Base-by-base conservation (phyloP, 306 rosid species). In the Cicer yamashitae region DNA sequence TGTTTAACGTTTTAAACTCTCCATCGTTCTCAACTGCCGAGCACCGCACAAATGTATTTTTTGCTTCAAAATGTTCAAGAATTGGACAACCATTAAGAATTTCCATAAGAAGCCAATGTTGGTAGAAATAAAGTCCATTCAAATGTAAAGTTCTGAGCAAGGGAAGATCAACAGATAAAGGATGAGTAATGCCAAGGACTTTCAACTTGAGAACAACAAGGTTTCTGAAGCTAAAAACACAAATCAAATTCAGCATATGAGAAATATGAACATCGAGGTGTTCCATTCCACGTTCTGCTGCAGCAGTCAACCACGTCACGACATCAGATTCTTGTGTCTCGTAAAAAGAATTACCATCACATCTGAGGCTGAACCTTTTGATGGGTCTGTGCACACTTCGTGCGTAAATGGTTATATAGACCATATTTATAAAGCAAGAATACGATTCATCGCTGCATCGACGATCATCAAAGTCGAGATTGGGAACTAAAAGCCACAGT, bases 111-210 rank as follows among this genome's bases (percentile, higher is more conserved):
- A 11, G 37, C 67, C 67, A 38, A 60, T 37, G 10, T 37, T 60
- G 10, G 0, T 0, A 34, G 0, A 60, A 60, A 6, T 37, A 30
- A n/a, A 60, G 44, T 37, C 43, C 18, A 12, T 34, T 34, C 18
- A 60, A 13, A 34, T 60, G 67, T n/a, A 60, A 30, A 38, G 45
- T 60, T 54, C 12, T 60, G n/a, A 60, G 67, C 67, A 37, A 60
- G 18, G 67, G 67, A 37, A 60, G 43, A 20, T 60, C 67, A 37
- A 30, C 41, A 13, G 41, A 6, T 4, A 2, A 13, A 37, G 4
- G 2, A 7, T 9, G 1, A 30, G 14, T 60, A 11, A 60, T 3
- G 17, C 1, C 10, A 3, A 12, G 30, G 20, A 3, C 44, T 11
- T 6, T 22, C 38, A 60, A 60, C 15, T 60, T 60, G 18, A 60